These are phyloP conservation scores for Tulasnella sp. DNA, from an alignment of 768 basidiomycete species.

Conservation along the genomic window DNA sequence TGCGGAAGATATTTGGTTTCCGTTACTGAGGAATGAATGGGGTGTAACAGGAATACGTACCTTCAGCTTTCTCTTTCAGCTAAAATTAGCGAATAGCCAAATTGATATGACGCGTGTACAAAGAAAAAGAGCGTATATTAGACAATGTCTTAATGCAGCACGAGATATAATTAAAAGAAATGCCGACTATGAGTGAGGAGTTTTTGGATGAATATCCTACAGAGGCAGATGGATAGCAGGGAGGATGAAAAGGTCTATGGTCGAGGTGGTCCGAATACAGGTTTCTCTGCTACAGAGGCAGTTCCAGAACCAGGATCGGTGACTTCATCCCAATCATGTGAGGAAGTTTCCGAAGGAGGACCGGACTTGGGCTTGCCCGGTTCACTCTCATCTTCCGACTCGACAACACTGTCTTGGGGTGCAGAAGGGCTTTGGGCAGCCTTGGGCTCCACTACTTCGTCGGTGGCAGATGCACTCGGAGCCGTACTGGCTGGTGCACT, in stretches of 20 bases:
- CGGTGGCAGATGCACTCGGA: too few species aligned
- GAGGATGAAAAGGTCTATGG: constrained; percentile 12
- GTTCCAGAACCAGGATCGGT: constrained; percentile 41
- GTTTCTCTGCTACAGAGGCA: neutral
- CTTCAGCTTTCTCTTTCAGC: constrained; percentile 59
- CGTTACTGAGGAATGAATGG: neutral
- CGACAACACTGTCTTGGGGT: constrained; percentile 2
- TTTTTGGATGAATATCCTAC: constrained; percentile 15
- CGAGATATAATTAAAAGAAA: neutral
- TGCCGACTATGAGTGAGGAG: neutral
- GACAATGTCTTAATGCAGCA: constrained; percentile 12
- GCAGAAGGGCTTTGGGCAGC: neutral
- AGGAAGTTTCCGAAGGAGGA: constrained; percentile 75
- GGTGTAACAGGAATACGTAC: constrained; percentile 35
- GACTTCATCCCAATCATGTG: constrained; percentile 82
- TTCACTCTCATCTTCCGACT: constrained; percentile 34
- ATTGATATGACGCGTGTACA: neutral
- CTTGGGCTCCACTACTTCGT: constrained; percentile 18
- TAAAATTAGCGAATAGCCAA: constrained; percentile 23
- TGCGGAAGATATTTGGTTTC: neutral
- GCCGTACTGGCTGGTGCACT: constrained; percentile 56
- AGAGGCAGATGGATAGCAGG: constrained; percentile 19
- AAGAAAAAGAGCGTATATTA: constrained; percentile 17
- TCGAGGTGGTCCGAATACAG: neutral
- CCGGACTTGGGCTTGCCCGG: constrained; percentile 41